Evolutionary conservation across 495 filamentous ascomycete species (phyloP).

Genomic region (Penicillium longicatenatum): DNA sequence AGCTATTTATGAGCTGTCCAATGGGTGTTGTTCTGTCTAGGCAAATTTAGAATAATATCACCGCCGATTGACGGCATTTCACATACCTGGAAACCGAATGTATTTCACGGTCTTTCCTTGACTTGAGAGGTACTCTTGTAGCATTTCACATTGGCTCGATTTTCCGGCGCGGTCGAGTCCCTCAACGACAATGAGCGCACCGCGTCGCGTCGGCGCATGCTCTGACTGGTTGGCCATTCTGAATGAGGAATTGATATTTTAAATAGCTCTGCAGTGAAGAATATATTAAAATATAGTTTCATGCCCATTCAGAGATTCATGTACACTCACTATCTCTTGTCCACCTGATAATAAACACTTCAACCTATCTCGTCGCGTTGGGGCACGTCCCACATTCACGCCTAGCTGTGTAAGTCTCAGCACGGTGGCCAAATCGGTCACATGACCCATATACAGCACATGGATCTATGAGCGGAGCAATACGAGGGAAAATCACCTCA

Average conservation of each 20-base stretch:
- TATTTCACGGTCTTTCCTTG: slow-evolving; percentile 66
- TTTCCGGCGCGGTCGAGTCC: slow-evolving; percentile 94
- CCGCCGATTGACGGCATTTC: neutral
- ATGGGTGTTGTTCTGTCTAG: slow-evolving; percentile 86
- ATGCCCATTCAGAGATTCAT: neutral
- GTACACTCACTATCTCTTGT: neutral
- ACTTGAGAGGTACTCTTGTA: slow-evolving; percentile 64
- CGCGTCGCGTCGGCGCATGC: slow-evolving; percentile 46
- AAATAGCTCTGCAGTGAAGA: neutral
- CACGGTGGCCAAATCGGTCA: neutral
- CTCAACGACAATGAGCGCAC: slow-evolving; percentile 86
- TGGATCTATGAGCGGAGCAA: neutral
- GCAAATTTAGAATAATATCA: slow-evolving; percentile 17
- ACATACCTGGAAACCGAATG: slow-evolving; percentile 85
- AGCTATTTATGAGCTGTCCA: slow-evolving; percentile 85
- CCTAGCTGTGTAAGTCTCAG: neutral
- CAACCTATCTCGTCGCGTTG: neutral
- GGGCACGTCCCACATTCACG: neutral
- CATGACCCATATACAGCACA: neutral
- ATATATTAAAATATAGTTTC: too few species aligned
- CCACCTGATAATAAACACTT: neutral
- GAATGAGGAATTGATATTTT: neutral
- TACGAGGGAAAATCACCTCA: too few species aligned
- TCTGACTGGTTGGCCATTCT: slow-evolving; percentile 21
- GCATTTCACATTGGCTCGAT: slow-evolving; percentile 83